phyloP scores from a whole-genome alignment of 768 basidiomycete genomes.

The Lentinula sp. region DNA sequence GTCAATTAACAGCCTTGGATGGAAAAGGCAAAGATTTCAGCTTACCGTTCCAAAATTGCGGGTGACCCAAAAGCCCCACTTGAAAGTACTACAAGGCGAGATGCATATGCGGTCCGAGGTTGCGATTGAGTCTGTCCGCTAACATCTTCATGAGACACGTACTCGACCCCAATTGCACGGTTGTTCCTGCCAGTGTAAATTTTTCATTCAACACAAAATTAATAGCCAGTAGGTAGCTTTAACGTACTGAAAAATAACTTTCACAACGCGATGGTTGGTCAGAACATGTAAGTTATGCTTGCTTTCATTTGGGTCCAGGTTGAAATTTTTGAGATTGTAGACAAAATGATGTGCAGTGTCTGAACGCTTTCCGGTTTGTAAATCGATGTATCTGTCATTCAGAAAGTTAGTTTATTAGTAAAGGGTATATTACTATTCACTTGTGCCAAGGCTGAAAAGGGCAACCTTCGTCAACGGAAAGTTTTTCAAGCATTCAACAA shows the following conservation, averaged over 20 bases:
- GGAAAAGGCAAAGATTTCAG: background rate
- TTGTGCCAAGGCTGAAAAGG: background rate
- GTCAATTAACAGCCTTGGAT: background rate
- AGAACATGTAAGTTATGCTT: constrained; percentile 8
- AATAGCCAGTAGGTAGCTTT: background rate
- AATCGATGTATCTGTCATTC: constrained; percentile 32
- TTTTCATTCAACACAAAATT: background rate
- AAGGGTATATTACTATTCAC: background rate
- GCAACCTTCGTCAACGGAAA: background rate
- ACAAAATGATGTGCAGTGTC: constrained; percentile 28
- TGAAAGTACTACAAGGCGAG: constrained; percentile 21
- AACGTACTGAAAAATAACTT: constrained; percentile 22
- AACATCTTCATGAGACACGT: constrained; percentile 13
- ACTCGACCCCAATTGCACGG: constrained; percentile 24
- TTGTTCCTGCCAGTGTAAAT: constrained; percentile 4
- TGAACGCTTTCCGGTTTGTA: constrained; percentile 28
- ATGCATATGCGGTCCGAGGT: constrained; percentile 15
- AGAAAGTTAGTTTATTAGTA: background rate
- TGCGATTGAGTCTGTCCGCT: background rate
- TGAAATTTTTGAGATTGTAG: constrained; percentile 20
- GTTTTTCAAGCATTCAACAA: background rate
- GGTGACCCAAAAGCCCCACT: constrained; percentile 27
- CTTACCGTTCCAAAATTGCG: constrained; percentile 23
- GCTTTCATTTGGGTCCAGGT: constrained; percentile 11
- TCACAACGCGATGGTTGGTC: constrained; percentile 17